A percentile compares a stretch with the other conserved stretches of the same genome.
phyloP scores from a whole-genome alignment of 495 filamentous ascomycete genomes.

The Daldinia vernicosa region DNA sequence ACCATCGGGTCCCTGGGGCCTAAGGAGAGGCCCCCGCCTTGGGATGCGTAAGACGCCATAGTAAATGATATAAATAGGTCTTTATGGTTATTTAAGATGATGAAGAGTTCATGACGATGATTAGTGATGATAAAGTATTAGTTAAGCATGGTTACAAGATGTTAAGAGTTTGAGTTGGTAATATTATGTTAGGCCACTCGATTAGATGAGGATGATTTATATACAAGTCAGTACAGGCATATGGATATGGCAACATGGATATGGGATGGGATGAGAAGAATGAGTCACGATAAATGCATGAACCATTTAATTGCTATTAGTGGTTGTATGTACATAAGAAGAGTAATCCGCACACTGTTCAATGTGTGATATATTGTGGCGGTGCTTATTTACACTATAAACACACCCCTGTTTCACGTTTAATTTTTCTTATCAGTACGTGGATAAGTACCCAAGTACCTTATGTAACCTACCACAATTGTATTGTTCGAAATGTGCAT shows the following conservation, averaged over 20 bases:
- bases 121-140: not conserved
- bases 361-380: not conserved
- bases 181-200: not conserved
- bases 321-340: not conserved
- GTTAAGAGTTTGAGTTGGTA: not conserved
- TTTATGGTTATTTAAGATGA: not conserved
- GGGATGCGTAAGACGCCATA: conserved; percentile 26
- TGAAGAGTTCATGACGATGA: not conserved
- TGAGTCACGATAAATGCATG: not conserved
- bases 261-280: not conserved
- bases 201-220: not conserved
- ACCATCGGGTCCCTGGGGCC: conserved; percentile 13
- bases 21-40: conserved; percentile 24
- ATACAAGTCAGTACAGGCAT: not conserved
- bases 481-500: not conserved
- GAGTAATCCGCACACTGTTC: not conserved
- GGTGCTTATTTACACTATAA: conserved; percentile 1
- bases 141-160: not conserved
- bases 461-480: too few relatives aligned
- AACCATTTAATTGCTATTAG: not conserved
- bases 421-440: too few relatives aligned
- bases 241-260: not conserved
- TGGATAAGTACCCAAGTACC: too few relatives aligned
- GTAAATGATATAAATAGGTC: conserved; percentile 5
- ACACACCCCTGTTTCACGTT: not conserved